A percentile compares a stretch with the other conserved stretches of the same genome.
Evolutionary conservation across 1,284 basidiomycete genomes (phyloP).

Genomic region (Flammula alnicola): DNA sequence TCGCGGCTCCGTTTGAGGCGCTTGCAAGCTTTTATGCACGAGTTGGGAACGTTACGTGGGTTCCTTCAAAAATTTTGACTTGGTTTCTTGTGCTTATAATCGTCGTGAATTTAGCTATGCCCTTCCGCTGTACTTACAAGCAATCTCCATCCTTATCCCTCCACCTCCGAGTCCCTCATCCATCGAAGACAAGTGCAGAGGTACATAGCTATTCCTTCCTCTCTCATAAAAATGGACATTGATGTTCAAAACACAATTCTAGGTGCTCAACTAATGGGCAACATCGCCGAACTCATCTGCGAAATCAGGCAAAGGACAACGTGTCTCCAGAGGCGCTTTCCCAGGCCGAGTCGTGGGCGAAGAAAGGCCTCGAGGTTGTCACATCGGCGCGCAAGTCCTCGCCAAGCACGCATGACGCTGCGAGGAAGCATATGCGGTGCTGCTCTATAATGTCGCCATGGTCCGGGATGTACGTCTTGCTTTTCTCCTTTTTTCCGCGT

Average conservation of each 20-base stretch:
- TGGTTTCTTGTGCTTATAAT: neutral
- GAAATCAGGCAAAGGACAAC: slow-evolving; percentile 43
- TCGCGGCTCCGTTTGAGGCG: slow-evolving; percentile 72
- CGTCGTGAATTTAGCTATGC: slow-evolving; percentile 53
- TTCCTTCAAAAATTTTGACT: neutral
- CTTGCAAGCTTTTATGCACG: slow-evolving; percentile 67
- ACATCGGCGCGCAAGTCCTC: slow-evolving; percentile 40
- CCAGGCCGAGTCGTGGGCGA: slow-evolving; percentile 67
- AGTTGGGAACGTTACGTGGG: slow-evolving; percentile 65
- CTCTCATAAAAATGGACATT: neutral
- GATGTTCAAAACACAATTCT: neutral
- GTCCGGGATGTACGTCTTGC: slow-evolving; percentile 40
- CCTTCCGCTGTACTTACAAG: slow-evolving; percentile 67
- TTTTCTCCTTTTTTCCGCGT: neutral
- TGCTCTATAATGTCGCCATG: slow-evolving; percentile 65
- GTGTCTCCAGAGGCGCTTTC: slow-evolving; percentile 43
- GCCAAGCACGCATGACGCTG: slow-evolving; percentile 42
- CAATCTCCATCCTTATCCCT: slow-evolving; percentile 67
- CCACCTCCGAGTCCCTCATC: slow-evolving; percentile 43
- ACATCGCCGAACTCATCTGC: slow-evolving; percentile 64
- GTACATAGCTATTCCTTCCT: slow-evolving; percentile 36
- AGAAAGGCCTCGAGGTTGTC: slow-evolving; percentile 56
- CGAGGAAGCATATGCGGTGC: slow-evolving; percentile 60
- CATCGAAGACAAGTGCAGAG: slow-evolving; percentile 62
- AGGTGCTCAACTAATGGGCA: slow-evolving; percentile 77